These are phyloP conservation scores for Telfairia occidentalis DNA, from an alignment of 331 rosid genomes.

Conservation along the genomic window DNA sequence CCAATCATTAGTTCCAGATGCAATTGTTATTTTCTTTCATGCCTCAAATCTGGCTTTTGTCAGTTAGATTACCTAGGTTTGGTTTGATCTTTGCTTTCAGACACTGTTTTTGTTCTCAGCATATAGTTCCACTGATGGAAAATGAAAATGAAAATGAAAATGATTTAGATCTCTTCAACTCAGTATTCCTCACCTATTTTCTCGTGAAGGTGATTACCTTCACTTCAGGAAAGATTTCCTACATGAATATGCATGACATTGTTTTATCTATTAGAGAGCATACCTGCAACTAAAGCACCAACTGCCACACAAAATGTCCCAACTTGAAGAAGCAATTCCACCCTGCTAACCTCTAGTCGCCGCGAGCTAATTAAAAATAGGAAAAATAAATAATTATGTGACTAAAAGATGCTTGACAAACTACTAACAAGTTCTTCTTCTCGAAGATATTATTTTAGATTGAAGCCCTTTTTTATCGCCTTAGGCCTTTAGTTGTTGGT, in stretches of 20 bases:
- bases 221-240: not conserved
- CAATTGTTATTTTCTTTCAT: not conserved
- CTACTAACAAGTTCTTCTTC: no score
- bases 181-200: not conserved
- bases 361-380: constrained; percentile 56
- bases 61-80: not conserved
- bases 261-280: not conserved
- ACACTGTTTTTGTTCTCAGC: not conserved
- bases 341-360: constrained; percentile 94
- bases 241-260: not conserved
- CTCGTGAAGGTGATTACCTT: not conserved
- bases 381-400: not conserved
- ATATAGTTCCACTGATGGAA: not conserved
- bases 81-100: not conserved
- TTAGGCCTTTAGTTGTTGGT: no score
- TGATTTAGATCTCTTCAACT: not conserved
- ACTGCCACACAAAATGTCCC: constrained; percentile 86
- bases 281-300: constrained; percentile 95
- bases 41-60: not conserved
- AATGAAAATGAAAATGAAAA: not conserved
- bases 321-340: constrained; percentile 95
- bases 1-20: not conserved
- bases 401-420: not conserved
- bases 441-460: no score
- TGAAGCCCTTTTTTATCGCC: no score